Conservation (phyloP, 257 asterid species). For the Oldenlandia corymbosa region DNA sequence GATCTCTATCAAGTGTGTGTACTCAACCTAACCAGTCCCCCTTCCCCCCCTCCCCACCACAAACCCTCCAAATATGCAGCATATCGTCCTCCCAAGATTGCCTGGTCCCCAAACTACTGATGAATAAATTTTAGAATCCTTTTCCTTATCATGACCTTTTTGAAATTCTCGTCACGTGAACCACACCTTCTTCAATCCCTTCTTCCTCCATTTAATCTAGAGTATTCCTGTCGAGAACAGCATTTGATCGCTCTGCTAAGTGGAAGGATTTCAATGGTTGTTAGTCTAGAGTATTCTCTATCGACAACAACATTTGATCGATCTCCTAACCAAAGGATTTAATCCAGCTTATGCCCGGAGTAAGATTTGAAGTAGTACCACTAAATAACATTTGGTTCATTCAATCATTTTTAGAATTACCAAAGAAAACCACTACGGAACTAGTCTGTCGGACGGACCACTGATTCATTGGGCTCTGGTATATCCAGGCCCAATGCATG, state of each 20-base stretch:
- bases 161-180: background rate
- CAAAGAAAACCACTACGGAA: too few relatives aligned
- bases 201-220: background rate
- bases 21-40: background rate
- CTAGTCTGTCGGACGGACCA: background rate
- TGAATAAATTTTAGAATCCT: constrained; percentile 5
- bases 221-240: too few relatives aligned
- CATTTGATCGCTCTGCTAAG: too few relatives aligned
- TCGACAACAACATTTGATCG: too few relatives aligned
- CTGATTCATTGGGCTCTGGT: background rate
- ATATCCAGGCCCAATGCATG: background rate
- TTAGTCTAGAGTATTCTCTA: too few relatives aligned
- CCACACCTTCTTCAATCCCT: background rate
- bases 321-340: too few relatives aligned
- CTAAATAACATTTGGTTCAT: too few relatives aligned
- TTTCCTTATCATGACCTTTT: constrained; percentile 5
- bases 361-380: too few relatives aligned
- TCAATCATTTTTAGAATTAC: too few relatives aligned
- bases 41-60: constrained; percentile 11
- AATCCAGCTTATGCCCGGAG: too few relatives aligned
- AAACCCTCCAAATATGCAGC: constrained; percentile 4
- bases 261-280: too few relatives aligned
- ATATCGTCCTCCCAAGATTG: constrained; percentile 23
- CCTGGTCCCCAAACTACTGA: constrained; percentile 10
- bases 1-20: constrained; percentile 2